Percentiles rank a stretch among this genome's conserved stretches.
These are phyloP conservation scores for Clausena lansium DNA, from an alignment of 345 rosid species.

Conservation along the genomic window DNA sequence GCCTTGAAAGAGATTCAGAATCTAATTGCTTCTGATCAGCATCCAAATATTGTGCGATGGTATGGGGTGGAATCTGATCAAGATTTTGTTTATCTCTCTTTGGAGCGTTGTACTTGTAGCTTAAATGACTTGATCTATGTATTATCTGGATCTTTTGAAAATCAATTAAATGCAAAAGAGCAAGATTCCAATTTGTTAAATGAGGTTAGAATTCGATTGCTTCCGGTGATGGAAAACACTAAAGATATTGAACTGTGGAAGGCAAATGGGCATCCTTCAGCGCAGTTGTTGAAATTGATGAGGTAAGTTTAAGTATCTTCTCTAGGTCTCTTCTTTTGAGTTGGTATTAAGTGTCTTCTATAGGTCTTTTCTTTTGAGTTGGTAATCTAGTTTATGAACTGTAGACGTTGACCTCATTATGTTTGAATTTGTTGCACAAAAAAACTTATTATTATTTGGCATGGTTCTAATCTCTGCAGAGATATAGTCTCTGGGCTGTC, in stretches of 20 bases:
- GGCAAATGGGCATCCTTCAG: constrained; percentile 57
- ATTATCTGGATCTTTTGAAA: constrained; percentile 39
- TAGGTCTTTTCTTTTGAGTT: not conserved
- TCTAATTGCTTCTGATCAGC: constrained; percentile 70
- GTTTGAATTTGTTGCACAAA: not conserved
- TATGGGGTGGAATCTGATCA: constrained; percentile 66
- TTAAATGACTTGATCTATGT: constrained; percentile 53
- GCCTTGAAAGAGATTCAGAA: constrained; percentile 66
- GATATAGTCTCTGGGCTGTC: constrained; percentile 65
- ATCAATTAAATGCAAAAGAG: constrained; percentile 24
- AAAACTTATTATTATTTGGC: constrained; percentile 28
- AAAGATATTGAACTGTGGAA: constrained; percentile 54
- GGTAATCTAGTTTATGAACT: not conserved
- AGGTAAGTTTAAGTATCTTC: constrained; percentile 36
- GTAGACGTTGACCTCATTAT: not conserved
- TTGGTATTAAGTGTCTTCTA: not conserved
- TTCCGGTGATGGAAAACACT: constrained; percentile 34
- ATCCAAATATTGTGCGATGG: constrained; percentile 74
- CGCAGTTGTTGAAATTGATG: constrained; percentile 57
- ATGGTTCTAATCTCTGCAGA: constrained; percentile 36
- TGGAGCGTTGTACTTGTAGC: constrained; percentile 72
- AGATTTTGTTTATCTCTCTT: constrained; percentile 62
- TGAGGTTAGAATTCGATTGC: constrained; percentile 27
- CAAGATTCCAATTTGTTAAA: constrained; percentile 19
- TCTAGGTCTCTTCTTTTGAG: not conserved